Conservation (phyloP, 129 eudicot species). For the Calendula officinalis region DNA sequence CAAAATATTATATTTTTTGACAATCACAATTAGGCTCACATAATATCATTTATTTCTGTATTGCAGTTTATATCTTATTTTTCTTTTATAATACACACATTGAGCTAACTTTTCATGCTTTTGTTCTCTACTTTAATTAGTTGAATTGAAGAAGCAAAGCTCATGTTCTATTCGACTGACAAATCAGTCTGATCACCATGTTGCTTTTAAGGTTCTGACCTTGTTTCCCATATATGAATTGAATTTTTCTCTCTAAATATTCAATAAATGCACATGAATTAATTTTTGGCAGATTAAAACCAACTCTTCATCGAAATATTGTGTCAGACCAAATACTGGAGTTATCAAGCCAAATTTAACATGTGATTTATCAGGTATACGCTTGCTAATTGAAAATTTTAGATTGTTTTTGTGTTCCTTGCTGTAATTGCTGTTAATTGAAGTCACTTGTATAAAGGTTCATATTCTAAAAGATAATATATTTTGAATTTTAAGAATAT, state of each 20-base stretch:
- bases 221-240: constrained; percentile 8
- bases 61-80: constrained; percentile 2
- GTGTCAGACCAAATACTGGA: constrained; percentile 48
- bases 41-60: neutral
- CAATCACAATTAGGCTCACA: neutral
- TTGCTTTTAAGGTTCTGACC: constrained; percentile 45
- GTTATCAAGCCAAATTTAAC: constrained; percentile 40
- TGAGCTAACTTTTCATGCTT: constrained; percentile 17
- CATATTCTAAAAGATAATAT: constrained; percentile 1
- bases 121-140: constrained; percentile 35
- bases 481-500: constrained; percentile 3
- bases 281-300: constrained; percentile 50
- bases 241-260: neutral
- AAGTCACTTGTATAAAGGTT: constrained; percentile 4
- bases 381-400: neutral
- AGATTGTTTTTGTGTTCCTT: neutral
- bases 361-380: constrained; percentile 42
- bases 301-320: constrained; percentile 48
- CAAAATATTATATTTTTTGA: neutral
- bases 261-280: constrained; percentile 4
- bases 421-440: constrained; percentile 7
- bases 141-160: constrained; percentile 60
- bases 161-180: constrained; percentile 48
- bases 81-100: neutral
- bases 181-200: constrained; percentile 51